Base-by-base conservation (phyloP, 192 early-diverging fungal genomes). In the Haplosporangium gracile region DNA sequence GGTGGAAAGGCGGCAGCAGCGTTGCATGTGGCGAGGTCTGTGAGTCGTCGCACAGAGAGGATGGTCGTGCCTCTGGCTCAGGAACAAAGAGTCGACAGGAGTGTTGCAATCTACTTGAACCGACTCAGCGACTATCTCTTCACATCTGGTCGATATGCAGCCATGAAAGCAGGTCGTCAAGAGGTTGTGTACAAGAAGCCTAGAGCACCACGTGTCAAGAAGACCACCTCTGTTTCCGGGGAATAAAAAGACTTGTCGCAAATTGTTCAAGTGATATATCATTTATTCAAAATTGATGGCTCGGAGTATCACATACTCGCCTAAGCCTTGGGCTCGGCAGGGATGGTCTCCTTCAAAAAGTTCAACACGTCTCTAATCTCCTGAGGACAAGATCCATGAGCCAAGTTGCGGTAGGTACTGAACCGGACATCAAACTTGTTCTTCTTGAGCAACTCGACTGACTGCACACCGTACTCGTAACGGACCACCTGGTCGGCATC, bases 111-210 rank as follows among this genome's bases (percentile, higher is more conserved):
- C 73, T 97, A 95, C 75, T 75, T 97, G 26, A 96, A 97, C 87
- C 70, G 95, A 49, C 89, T 98, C 77, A 96, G 95, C 80, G 97
- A 98, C 73, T 98, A 94, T 76, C 75, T 98, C 65, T 98, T 98
- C 86, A 95, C 93, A 45, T 96, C 96, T 29, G 96, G 95, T 1
- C 90, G 97, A 15, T 96, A 90, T 85, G 92, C 93, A 1, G 96
- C 96, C 1, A 93, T 93, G 87, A 80, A 90, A 29, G 94, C 94
- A 45, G 92, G 93, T 24, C 89, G 94, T 74, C 70, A 83, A 20
- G 97, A 98, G 72, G 92, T 88, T 34, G 91, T 97, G 10, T 98
- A 98, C 81, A 89, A 89, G 38, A 94, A 92, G 65, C 78, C 86
- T 34, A 77, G 79, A 42, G 71, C 75, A 1, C 79, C 84, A 4